Evolutionary conservation across 148 eudicot genomes (phyloP), one percentile per base, ranked within the genome.

Genomic region (Persicaria tinctoria): DNA sequence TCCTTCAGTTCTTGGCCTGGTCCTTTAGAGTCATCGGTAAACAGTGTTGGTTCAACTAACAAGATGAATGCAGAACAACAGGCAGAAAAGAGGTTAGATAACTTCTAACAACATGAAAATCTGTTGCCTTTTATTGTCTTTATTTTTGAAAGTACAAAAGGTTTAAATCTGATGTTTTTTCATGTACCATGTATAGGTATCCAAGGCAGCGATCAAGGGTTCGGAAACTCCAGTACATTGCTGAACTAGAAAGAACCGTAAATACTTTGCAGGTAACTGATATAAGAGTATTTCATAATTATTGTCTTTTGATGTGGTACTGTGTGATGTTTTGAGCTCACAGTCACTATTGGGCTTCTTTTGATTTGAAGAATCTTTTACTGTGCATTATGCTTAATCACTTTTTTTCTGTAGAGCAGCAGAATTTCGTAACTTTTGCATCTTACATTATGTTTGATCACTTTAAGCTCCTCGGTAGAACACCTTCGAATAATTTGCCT

Each of bases 131-230:
- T 66, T 59, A n/a, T 5, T 44, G 49, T 50, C 17, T 50, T 32
- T 51, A 20, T 50, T 62, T 60, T 12, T 32, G 62, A 23, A 50
- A 47, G 1, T 7, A 23, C 38, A 49, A 45, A 51, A 45, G 9
- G 68, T 5, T 70, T 74, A 45, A 68, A 12, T 16, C 46, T 16
- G 32, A 18, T 20, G 5, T 75, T 17, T 76, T 47, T n/a, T 73
- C n/a, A 53, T 77, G 9, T 14, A 60, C 23, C 44, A 17, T 66
- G 76, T 74, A 57, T 81, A 91, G 93, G 83, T 89, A 89, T 73
- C 84, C 93, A 51, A 91, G 93, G 60, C 96, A 89, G 77, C 83
- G 91, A 45, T 87, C 93, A 76, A 86, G 96, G 76, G 89, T 85
- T 69, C 86, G 93, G 13, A 91, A 91, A 77, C 87, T 91, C 75